Conservation (phyloP, 129 eudicot genomes). For the Flaveria ramosissima region DNA sequence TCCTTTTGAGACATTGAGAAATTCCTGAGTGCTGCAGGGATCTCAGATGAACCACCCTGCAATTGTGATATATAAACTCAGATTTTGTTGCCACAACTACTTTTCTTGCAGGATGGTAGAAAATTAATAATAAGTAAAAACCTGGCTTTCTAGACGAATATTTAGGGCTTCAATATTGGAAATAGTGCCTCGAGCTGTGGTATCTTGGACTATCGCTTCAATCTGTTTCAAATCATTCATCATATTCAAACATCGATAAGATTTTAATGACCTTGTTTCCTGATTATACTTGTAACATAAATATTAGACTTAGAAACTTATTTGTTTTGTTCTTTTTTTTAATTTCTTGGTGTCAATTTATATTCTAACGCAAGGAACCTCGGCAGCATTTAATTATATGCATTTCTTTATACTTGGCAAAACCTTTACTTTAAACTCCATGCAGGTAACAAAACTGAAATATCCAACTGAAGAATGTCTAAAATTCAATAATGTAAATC, state of each 20-base stretch:
- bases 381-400: not conserved
- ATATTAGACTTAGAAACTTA: not conserved
- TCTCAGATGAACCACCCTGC: slow-evolving; percentile 49
- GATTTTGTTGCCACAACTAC: not conserved
- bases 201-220: slow-evolving; percentile 80
- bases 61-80: slow-evolving; percentile 34
- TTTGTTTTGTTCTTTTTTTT: not conserved
- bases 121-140: not conserved
- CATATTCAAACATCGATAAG: slow-evolving; percentile 12
- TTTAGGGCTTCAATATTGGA: slow-evolving; percentile 67
- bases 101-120: slow-evolving; percentile 8
- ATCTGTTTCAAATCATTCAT: slow-evolving; percentile 50
- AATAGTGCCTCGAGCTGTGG: slow-evolving; percentile 65
- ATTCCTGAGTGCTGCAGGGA: slow-evolving; percentile 70
- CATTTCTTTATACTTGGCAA: not conserved
- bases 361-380: slow-evolving; percentile 11
- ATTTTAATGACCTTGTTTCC: not conserved
- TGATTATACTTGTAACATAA: slow-evolving; percentile 1
- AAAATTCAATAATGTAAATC: slow-evolving; percentile 2
- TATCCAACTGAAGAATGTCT: not conserved
- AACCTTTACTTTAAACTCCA: not conserved
- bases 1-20: slow-evolving; percentile 85
- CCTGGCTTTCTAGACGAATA: slow-evolving; percentile 74
- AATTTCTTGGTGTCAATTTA: slow-evolving; percentile 7
- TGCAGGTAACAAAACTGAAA: not conserved